Evolutionary conservation across 306 rosid genomes (phyloP), one percentile per base, ranked within the genome.

Genomic region (Corylus americana): DNA sequence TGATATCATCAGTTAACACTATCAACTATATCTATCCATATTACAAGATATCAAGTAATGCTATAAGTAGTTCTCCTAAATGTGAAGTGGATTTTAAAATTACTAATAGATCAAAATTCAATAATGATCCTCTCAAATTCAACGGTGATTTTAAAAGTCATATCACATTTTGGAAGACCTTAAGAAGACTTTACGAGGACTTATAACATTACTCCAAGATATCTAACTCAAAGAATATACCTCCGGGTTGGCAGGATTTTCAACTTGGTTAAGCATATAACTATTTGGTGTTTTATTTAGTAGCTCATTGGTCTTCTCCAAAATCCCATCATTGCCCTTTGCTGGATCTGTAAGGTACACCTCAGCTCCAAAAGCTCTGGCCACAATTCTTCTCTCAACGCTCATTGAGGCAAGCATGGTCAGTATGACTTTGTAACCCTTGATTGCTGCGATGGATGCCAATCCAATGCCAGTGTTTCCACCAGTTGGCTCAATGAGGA

Each of bases 401-500:
- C 95, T 92, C 53, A 51, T 70, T 20, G 76, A 81, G 76, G 97
- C 64, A 45, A 92, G 95, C 93, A 92, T 91, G 79, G 72, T 8
- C 55, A 90, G 84, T 68, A 84, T 37, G 69, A 92, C 78, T 77
- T 86, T 94, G 80, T 94, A 92, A 62, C 95, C 97, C 81, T 82
- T 91, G 78, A 81, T 50, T 48, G 92, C 98, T 80, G 90, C 97
- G 70, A 94, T 59, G 79, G 77, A 88, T 47, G 97, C 97, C 87
- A 94, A 78, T 25, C 91, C 97, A 80, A 94, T 91, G 76, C 98
- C 98, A 0, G 97, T 94, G 79, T 92, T 94, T 44, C 97, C 97
- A 70, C 93, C 77, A 11, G 98, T 94, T 7, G 80, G 51, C 92
- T 94, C 97, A 77, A 92, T 77, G 25, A 92, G 91, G 50, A 88